Conservation (phyloP, 2,329 filamentous ascomycete genomes). For the Neofusicoccum sp. region DNA sequence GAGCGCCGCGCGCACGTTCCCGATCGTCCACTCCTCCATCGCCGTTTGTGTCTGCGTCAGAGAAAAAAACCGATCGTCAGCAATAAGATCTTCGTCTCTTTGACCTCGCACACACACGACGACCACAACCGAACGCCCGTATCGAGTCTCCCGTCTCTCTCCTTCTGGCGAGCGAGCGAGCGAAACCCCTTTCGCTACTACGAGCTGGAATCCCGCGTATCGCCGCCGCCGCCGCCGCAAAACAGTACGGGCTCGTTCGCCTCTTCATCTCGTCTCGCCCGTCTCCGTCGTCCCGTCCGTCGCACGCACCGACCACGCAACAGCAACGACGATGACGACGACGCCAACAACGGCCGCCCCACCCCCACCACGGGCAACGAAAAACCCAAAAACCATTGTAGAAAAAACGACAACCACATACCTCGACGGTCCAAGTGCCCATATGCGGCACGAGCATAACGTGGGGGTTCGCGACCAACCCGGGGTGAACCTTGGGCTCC, state of each 20-base stretch:
- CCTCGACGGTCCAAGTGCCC: slow-evolving; percentile 77
- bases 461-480: slow-evolving; percentile 66
- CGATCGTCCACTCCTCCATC: slow-evolving; percentile 75
- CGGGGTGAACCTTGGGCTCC: slow-evolving; percentile 73
- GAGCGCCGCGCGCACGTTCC: slow-evolving; percentile 65
- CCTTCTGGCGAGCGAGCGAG: neutral
- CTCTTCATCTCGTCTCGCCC: neutral
- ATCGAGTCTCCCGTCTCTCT: neutral
- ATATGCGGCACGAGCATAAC: slow-evolving; percentile 80
- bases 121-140: neutral
- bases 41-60: slow-evolving; percentile 50
- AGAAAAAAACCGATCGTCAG: slow-evolving; percentile 1
- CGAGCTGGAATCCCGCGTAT: neutral
- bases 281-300: neutral
- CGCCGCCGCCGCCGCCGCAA: too few relatives aligned
- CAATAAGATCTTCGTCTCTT: neutral
- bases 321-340: too few relatives aligned
- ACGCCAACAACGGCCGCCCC: too few relatives aligned
- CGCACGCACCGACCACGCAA: too few relatives aligned
- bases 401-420: slow-evolving; percentile 21
- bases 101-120: neutral
- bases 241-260: neutral
- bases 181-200: slow-evolving; percentile 2
- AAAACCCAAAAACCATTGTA: neutral
- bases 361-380: neutral